Evolutionary conservation across 306 rosid species (phyloP).

Genomic region (Dicorynia guianensis): DNA sequence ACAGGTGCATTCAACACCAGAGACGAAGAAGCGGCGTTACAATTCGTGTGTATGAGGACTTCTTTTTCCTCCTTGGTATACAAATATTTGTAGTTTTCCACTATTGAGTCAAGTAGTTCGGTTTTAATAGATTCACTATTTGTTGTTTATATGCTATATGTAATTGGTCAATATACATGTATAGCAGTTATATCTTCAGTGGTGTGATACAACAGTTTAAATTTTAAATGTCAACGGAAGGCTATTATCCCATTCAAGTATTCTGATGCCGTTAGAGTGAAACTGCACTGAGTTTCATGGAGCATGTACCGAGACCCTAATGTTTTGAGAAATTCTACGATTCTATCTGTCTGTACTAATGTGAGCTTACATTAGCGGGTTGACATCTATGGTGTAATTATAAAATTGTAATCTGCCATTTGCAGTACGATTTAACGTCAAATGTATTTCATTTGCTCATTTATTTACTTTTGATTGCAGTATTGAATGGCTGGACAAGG

Average conservation of each 20-base stretch:
- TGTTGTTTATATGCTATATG: constrained; percentile 17
- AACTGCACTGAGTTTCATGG: constrained; percentile 22
- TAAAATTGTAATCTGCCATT: background rate
- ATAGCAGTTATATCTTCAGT: constrained; percentile 28
- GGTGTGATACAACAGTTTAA: background rate
- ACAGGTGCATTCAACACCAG: constrained; percentile 85
- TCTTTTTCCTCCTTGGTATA: background rate
- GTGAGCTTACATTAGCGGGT: too few species aligned
- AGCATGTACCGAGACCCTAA: background rate
- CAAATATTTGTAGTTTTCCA: constrained; percentile 29
- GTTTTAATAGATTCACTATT: background rate
- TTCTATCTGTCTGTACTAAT: background rate
- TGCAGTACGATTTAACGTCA: background rate
- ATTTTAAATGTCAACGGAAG: constrained; percentile 12
- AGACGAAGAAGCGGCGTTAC: constrained; percentile 77
- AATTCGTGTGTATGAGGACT: constrained; percentile 26
- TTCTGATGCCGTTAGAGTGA: background rate
- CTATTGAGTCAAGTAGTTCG: constrained; percentile 24
- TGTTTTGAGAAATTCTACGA: constrained; percentile 6
- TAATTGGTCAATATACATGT: constrained; percentile 33
- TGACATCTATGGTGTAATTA: too few species aligned
- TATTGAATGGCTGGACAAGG: background rate
- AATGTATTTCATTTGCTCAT: constrained; percentile 11
- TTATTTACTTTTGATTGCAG: constrained; percentile 5
- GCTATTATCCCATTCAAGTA: constrained; percentile 15